These are phyloP conservation scores for Crithidia sp. DNA, from an alignment of 208 protist genomes.

Conservation along the genomic window DNA sequence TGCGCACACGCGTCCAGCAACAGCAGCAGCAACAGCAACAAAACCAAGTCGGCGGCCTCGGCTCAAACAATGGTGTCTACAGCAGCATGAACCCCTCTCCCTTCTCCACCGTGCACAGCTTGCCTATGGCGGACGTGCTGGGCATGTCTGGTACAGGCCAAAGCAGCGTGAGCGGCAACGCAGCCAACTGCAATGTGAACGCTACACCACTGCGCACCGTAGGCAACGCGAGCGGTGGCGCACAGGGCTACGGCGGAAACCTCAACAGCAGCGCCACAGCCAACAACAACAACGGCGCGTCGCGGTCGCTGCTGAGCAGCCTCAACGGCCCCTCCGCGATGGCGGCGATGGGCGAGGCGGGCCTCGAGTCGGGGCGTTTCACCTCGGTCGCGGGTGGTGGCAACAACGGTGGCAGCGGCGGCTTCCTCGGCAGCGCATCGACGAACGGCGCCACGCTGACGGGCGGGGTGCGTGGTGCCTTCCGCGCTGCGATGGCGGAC, in stretches of 20 bases:
- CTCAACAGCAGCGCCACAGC: not conserved
- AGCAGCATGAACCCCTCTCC: conserved; percentile 30
- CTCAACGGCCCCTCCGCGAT: conserved; percentile 31
- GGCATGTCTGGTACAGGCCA: not conserved
- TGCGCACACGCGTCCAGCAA: conserved; percentile 46
- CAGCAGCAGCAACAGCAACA: conserved; percentile 10
- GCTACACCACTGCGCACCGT: conserved; percentile 30
- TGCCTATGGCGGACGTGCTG: conserved; percentile 22
- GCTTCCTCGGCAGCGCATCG: conserved; percentile 25
- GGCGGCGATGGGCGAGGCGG: conserved; percentile 13
- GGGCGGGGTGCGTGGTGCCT: conserved; percentile 13
- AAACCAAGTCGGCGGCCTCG: conserved; percentile 8
- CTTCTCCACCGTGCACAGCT: conserved; percentile 22
- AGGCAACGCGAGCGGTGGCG: conserved; percentile 1
- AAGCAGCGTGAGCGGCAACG: not conserved
- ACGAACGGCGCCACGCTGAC: conserved; percentile 7
- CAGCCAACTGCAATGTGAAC: conserved; percentile 17
- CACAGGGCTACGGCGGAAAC: conserved; percentile 5
- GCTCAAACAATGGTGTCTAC: conserved; percentile 21
- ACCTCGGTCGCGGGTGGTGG: conserved; percentile 3
- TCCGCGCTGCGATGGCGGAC: conserved; percentile 2
- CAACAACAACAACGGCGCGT: conserved; percentile 16
- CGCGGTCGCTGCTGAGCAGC: conserved; percentile 19
- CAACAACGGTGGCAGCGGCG: conserved; percentile 1
- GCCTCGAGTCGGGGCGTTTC: conserved; percentile 12